Conservation (phyloP, 352 stramenopile species). For the Halophytophthora polymorphica region DNA sequence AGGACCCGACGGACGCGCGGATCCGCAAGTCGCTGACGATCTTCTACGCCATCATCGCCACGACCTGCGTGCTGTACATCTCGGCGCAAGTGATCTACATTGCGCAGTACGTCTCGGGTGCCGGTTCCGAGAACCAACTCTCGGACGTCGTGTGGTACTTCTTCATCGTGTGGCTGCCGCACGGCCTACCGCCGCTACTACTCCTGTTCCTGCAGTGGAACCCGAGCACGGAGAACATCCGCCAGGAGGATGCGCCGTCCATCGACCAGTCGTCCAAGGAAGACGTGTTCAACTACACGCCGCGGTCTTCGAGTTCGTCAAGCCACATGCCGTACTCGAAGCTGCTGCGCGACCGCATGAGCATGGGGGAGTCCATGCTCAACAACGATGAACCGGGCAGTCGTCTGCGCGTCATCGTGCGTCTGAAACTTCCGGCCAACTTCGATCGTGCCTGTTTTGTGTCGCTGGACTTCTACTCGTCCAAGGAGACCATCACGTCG, state of each 20-base stretch:
- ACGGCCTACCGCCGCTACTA: conserved; percentile 67
- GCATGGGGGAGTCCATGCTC: conserved; percentile 73
- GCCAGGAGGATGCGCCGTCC: conserved; percentile 55
- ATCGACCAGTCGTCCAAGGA: conserved; percentile 74
- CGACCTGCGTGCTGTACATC: conserved; percentile 83
- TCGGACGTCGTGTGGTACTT: conserved; percentile 86
- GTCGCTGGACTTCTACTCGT: conserved; percentile 81
- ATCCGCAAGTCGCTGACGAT: conserved; percentile 86
- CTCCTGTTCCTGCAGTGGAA: conserved; percentile 87
- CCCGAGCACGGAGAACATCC: conserved; percentile 65
- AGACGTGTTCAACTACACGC: conserved; percentile 83
- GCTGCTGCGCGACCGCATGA: conserved; percentile 58
- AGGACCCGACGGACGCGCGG: conserved; percentile 75
- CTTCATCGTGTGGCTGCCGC: conserved; percentile 84
- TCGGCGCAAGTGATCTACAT: conserved; percentile 88
- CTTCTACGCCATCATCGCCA: conserved; percentile 87
- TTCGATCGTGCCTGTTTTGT: conserved; percentile 83
- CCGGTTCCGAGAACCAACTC: conserved; percentile 53
- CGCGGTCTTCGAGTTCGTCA: conserved; percentile 69
- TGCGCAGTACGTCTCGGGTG: conserved; percentile 72
- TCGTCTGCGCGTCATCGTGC: conserved; percentile 79
- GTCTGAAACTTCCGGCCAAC: conserved; percentile 69
- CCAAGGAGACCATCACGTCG: conserved; percentile 57
- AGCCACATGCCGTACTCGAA: conserved; percentile 85
- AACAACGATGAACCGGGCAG: conserved; percentile 81